These are phyloP conservation scores for Tetracentron sinense DNA, from an alignment of 164 flowering plant species.

Conservation along the genomic window DNA sequence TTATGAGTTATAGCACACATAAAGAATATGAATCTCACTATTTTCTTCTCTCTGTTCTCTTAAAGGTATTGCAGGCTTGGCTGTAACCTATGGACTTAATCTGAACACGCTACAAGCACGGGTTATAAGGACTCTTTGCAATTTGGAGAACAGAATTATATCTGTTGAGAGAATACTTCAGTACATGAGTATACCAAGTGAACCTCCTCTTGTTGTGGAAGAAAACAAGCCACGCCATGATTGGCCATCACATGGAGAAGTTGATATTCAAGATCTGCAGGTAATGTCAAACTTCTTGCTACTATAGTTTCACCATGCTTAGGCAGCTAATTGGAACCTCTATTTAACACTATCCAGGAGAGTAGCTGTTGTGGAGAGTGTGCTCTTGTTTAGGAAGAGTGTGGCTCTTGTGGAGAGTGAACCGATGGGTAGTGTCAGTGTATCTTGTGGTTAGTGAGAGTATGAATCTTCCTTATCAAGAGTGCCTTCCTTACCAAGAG, in stretches of 20 bases:
- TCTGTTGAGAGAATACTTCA: slow-evolving; percentile 81
- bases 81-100: slow-evolving; percentile 73
- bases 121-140: slow-evolving; percentile 61
- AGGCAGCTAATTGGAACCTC: not conserved
- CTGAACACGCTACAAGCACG: slow-evolving; percentile 53
- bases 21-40: not conserved
- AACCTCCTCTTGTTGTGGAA: slow-evolving; percentile 61
- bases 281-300: slow-evolving; percentile 20
- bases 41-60: not conserved
- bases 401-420: no score
- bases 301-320: not conserved
- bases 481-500: no score
- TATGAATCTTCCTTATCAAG: no score
- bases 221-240: slow-evolving; percentile 33
- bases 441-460: no score
- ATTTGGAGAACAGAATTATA: slow-evolving; percentile 61
- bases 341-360: not conserved
- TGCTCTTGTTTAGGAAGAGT: no score
- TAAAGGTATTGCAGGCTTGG: slow-evolving; percentile 68
- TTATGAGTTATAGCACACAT: not conserved
- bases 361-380: no score
- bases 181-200: slow-evolving; percentile 50
- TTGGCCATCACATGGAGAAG: slow-evolving; percentile 66
- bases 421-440: no score
- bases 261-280: slow-evolving; percentile 53